Conservation (phyloP, 176 grass and related monocot genomes). For the Tillandsia leiboldiana region DNA sequence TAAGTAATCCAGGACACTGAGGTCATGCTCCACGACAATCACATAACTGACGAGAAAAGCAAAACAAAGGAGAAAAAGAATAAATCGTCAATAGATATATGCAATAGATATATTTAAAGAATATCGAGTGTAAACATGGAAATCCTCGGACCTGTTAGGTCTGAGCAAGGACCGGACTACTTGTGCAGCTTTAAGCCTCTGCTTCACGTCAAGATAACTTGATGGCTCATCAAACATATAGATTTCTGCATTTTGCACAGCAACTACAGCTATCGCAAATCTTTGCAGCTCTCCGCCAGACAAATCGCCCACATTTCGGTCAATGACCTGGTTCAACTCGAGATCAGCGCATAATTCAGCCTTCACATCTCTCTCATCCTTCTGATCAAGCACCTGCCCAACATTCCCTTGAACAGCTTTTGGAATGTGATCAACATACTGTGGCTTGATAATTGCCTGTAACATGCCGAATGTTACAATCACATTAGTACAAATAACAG, state of each 20-base stretch:
- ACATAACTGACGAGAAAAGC: conserved; percentile 55
- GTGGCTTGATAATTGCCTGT: conserved; percentile 65
- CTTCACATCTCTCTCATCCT: conserved; percentile 48
- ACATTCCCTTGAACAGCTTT: conserved; percentile 68
- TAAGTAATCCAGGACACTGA: conserved; percentile 84
- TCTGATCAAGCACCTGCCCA: conserved; percentile 39
- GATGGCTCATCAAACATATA: conserved; percentile 90
- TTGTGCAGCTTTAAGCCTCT: conserved; percentile 87
- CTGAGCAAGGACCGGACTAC: conserved; percentile 68
- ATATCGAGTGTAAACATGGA: conserved; percentile 2
- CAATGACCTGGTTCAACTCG: conserved; percentile 57
- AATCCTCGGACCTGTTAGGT: conserved; percentile 45
- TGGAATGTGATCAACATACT: conserved; percentile 62
- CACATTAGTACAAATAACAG: background rate
- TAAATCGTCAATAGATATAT: background rate
- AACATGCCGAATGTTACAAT: conserved; percentile 6
- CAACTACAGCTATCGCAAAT: conserved; percentile 82
- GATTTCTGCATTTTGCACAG: conserved; percentile 72
- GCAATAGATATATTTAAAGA: background rate
- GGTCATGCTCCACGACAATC: conserved; percentile 76
- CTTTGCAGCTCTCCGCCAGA: conserved; percentile 83
- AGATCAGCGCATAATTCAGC: conserved; percentile 37
- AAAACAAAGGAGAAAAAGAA: background rate
- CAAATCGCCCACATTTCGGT: conserved; percentile 54
- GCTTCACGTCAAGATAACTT: conserved; percentile 87